phyloP scores from a whole-genome alignment of 148 eudicot species.

The Limonium bicolor region DNA sequence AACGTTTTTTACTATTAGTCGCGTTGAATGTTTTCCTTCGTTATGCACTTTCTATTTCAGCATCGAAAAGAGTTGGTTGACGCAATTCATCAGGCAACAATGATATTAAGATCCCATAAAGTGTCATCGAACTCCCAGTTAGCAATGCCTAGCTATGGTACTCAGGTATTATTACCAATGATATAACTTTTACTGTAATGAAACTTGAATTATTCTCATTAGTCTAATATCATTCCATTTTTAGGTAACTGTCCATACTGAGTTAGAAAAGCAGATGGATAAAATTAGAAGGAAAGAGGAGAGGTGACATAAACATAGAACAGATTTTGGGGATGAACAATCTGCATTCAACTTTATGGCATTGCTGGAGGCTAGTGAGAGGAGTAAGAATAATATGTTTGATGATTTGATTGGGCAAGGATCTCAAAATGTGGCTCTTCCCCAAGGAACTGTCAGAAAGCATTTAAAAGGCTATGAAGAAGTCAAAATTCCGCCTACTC shows the following conservation, averaged over 20 bases:
- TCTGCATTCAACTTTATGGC: conserved; percentile 49
- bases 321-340: conserved; percentile 53
- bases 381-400: conserved; percentile 54
- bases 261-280: conserved; percentile 72
- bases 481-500: conserved; percentile 78
- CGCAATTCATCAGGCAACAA: conserved; percentile 60
- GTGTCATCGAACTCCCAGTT: conserved; percentile 38
- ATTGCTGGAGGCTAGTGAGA: conserved; percentile 92
- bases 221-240: too few relatives aligned
- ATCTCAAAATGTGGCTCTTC: conserved; percentile 41
- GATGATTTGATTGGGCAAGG: conserved; percentile 84
- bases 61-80: conserved; percentile 82
- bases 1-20: too few relatives aligned
- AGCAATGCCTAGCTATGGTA: conserved; percentile 94
- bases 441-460: conserved; percentile 87
- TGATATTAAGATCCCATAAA: conserved; percentile 58
- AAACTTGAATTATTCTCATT: too few relatives aligned
- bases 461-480: conserved; percentile 95
- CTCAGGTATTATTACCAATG: too few relatives aligned
- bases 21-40: too few relatives aligned
- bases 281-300: conserved; percentile 99
- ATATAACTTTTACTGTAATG: too few relatives aligned
- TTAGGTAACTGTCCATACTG: conserved; percentile 90
- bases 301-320: conserved; percentile 70
- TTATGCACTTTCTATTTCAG: too few relatives aligned